Evolutionary conservation across 2,329 filamentous ascomycete species (phyloP), one percentile per base, ranked within the genome.

Genomic region (Pseudocercospora vitis): DNA sequence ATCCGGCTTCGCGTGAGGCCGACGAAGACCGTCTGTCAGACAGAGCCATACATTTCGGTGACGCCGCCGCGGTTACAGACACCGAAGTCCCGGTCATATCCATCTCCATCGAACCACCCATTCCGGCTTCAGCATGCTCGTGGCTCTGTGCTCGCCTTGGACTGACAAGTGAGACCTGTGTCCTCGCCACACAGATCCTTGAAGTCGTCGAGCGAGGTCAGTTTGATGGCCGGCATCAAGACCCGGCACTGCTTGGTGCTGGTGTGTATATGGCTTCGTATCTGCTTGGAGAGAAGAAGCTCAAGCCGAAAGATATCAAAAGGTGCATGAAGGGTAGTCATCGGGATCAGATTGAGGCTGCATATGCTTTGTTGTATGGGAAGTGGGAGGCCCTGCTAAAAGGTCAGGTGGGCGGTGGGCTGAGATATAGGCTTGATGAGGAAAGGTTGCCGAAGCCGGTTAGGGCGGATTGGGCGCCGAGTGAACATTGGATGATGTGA

Each of bases 401-500:
- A 8, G 21, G 8, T 26, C 37, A 26, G 37, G 37, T 42, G 4
- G 37, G 37, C 5, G 37, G 18, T 12, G 37, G 37, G n/a, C 8
- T 42, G 12, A 42, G 37, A 6, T 42, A 42, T 18, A 23, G 37
- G 19, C 19, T 40, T 24, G 37, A 40, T 26, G 37, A 42, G 19
- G 37, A 21, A 7, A 42, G 37, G 8, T n/a, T 42, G 3, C 16
- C 16, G 2, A 42, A 42, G 19, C 37, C 37, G 1, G 37, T 26
- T 6, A 42, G 37, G 37, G 37, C 3, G 2, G 37, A 42, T 12
- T 21, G 37, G 37, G 37, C 37, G 12, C 37, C 37, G 0, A 42
- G 37, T n/a, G 37, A 42, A n/a, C 37, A 42, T 7, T 42, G 37
- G 37, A 42, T 42, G 37, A 42, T 42, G 37, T 42, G 37, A 40